These are phyloP conservation scores for Aureobasidium namibiae DNA, from an alignment of 2,329 filamentous ascomycete species.

Conservation along the genomic window DNA sequence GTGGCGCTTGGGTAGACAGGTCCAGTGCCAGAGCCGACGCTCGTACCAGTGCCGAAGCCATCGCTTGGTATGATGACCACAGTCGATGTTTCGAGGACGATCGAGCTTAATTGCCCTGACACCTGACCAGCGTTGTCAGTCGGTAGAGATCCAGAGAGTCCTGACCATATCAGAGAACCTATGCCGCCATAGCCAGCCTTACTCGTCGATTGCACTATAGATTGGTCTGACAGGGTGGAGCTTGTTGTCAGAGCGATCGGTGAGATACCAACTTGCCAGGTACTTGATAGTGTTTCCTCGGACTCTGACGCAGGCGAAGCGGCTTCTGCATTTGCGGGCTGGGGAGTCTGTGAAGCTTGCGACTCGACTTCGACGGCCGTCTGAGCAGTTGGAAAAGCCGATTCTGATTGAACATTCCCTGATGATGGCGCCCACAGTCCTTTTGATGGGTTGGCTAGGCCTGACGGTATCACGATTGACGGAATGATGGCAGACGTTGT, in stretches of 20 bases:
- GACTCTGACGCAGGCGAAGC: background rate
- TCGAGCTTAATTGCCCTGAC: background rate
- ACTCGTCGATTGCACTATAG: background rate
- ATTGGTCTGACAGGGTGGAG: background rate
- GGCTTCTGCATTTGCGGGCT: background rate
- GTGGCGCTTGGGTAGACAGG: background rate
- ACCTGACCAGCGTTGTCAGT: background rate
- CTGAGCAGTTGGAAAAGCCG: background rate
- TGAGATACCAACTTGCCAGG: slow-evolving; percentile 5
- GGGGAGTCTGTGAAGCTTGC: background rate
- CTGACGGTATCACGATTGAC: background rate
- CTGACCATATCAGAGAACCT: slow-evolving; percentile 3
- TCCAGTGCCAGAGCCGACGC: background rate
- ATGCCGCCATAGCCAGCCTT: background rate
- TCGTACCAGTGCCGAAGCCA: background rate
- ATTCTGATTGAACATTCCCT: background rate
- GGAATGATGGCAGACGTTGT: background rate
- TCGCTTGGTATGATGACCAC: background rate
- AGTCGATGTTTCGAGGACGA: background rate
- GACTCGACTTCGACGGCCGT: background rate
- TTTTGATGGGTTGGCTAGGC: background rate
- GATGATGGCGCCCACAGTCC: background rate
- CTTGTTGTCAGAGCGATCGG: background rate
- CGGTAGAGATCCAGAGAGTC: background rate
- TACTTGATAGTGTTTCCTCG: background rate